Base-by-base conservation (phyloP, 2,329 filamentous ascomycete species). In the Claviceps sp. region DNA sequence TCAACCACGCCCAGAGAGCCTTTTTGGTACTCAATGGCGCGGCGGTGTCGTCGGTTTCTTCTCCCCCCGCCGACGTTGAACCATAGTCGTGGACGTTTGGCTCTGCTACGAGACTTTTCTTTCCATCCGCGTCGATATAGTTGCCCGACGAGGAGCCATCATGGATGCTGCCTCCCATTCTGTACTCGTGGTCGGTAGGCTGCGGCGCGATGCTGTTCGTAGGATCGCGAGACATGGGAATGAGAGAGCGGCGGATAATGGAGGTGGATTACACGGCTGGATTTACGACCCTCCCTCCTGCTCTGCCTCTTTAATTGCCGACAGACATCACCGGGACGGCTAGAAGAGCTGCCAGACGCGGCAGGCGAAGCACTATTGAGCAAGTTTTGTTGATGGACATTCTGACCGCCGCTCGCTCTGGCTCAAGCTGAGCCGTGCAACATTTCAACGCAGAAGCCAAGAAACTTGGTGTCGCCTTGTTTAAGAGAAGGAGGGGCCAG, bases 1-100 rank as follows among this genome's bases (percentile, higher is more conserved):
- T 57, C 3, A 57, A 20, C 56, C 56, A 57, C 4, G 51, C 56
- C 54, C 53, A 57, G 13, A 57, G 49, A 13, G 56, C 54, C 46
- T 52, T 56, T 11, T 47, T 55, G 11, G 50, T 54, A 37, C 49
- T 37, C 38, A 56, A 9, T 14, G 53, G 53, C 13, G 49, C 29
- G 9, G 42, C 47, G 26, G 34, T 17, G 17, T 51, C 45, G 26
- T 53, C 50, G 4, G 37, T 2, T n/a, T 44, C 44, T 46, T 46
- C 29, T 34, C n/a, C 43, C 11, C 23, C 22, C 13, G n/a, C 6
- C 26, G 17, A 45, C 9, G 37, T 2, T 22, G 49, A 38, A n/a
- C 23, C 49, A 42, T 43, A 43, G 20, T 36, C n/a, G 7, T 5
- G 13, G 4, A 26, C 38, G 2, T 39, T 11, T 2, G 29, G 37